Base-by-base conservation (phyloP, 305 asterid species). In the Striga hermonthica region DNA sequence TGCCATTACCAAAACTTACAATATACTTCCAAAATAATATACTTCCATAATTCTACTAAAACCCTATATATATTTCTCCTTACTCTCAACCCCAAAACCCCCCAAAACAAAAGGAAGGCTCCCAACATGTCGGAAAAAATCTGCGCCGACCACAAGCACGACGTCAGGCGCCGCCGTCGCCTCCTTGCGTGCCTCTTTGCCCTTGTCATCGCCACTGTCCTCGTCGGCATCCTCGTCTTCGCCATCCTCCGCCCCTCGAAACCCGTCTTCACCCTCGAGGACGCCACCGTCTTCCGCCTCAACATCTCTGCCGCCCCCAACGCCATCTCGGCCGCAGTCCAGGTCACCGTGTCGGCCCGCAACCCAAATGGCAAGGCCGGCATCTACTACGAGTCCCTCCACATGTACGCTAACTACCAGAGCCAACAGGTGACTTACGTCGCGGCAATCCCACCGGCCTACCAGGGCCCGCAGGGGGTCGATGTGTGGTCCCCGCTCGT, bases 401-500 rank as follows among this genome's bases (percentile, higher is more conserved):
- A 65, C 64, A 73, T 70, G n/a, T 85, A 76, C 74, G 88, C 88
- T 57, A 67, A 72, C 61, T 87, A 87, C 74, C 83, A 72, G 47
- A 80, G 41, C 76, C 95, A 85, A 73, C 95, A 87, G 64, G 79
- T 87, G 69, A 87, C 90, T 31, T 81, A 78, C 67, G 68, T 60
- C 81, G 78, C 95, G 36, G 60, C 31, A 54, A 81, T 87, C 47
- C 88, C 85, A 0, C 60, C 88, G 1, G 86, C 79, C 11, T 87
- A 85, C 69, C 95, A 87, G 62, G 88, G 88, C 68, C 88, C 77
- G 78, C 80, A 81, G 61, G 95, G 83, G 65, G 52, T 45, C 34
- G 81, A 84, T 75, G 78, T 87, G 4, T 87, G 95, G 95, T 84
- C 90, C 1, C 95, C 95, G 3, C 85, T 83, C 34, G 55, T 87